Evolutionary conservation across 148 eudicot species (phyloP), one percentile per base, ranked within the genome.

Genomic region (Bassia scoparia): DNA sequence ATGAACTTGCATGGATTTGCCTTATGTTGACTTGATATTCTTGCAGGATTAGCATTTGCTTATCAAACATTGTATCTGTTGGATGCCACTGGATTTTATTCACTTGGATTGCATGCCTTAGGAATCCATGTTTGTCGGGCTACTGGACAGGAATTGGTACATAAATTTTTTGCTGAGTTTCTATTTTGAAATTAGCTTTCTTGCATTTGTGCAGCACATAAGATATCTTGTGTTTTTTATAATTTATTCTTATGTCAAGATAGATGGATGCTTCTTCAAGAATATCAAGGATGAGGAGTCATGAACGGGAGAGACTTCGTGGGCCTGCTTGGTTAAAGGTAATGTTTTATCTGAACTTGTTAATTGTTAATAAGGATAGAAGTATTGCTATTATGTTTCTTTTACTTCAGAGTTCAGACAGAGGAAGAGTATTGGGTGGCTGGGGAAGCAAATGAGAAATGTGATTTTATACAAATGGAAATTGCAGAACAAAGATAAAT

Each of bases 301-400:
- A 81, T 58, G 99, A 95, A 75, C 99, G 96, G 71, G 97, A 90
- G 77, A 88, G 99, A 74, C 96, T 95, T 61, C 90, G 88, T 53
- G 99, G 99, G 61, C 93, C 97, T 53, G 96, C 97, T 72, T 95
- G 99, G 99, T 82, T 95, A 43, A 93, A 93, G 88, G 98, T 93
- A 79, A n/a, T 58, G 50, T 38, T 67, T 24, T 29, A 53, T 30
- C 44, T 23, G 31, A 5, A 3, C 31, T 24, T n/a, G n/a, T n/a
- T n/a, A n/a, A n/a, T 41, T 48, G 49, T 23, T 24, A 12, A 49
- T 58, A 10, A 49, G 37, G n/a, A 60, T 2, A 23, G 20, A 27
- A 33, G 29, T 30, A 38, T 20, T 65, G 31, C 20, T 63, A 20
- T 17, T 30, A 33, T 54, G 46, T 70, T 16, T 37, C 23, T 38